These are phyloP conservation scores for Hypoxylon rubiginosum DNA, from an alignment of 2,329 filamentous ascomycete species.

Conservation along the genomic window DNA sequence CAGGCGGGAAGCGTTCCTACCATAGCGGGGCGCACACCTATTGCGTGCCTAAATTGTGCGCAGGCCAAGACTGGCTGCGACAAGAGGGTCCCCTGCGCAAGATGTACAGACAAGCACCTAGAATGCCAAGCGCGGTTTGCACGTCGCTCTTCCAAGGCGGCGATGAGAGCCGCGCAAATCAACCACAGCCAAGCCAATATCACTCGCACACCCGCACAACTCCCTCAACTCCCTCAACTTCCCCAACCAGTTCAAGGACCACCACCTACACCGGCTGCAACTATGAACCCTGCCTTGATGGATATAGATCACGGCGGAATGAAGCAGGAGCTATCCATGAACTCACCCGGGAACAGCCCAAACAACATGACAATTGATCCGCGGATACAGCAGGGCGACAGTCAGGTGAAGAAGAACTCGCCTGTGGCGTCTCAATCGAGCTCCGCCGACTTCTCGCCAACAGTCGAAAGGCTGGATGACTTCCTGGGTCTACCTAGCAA, in stretches of 20 bases:
- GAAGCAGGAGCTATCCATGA: constrained; percentile 47
- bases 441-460: constrained; percentile 52
- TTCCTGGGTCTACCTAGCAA: constrained; percentile 55
- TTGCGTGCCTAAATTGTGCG: constrained; percentile 65
- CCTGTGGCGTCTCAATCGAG: constrained; percentile 53
- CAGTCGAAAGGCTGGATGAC: constrained; percentile 58
- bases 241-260: constrained; percentile 39
- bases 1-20: constrained; percentile 59
- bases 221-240: constrained; percentile 2
- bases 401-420: constrained; percentile 48
- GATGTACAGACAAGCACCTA: constrained; percentile 64
- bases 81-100: constrained; percentile 63
- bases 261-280: constrained; percentile 39
- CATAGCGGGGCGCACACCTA: constrained; percentile 57
- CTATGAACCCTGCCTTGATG: constrained; percentile 55
- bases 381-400: constrained; percentile 49
- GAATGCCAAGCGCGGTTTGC: constrained; percentile 64
- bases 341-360: constrained; percentile 48
- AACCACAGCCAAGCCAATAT: constrained; percentile 38
- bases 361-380: constrained; percentile 51
- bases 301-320: constrained; percentile 51
- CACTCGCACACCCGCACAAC: neutral
- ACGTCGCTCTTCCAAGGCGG: constrained; percentile 64
- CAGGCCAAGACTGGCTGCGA: constrained; percentile 66
- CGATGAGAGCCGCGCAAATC: constrained; percentile 59